Conservation (phyloP, 805 yeast species). For the Saccharomycopsis sp. region DNA sequence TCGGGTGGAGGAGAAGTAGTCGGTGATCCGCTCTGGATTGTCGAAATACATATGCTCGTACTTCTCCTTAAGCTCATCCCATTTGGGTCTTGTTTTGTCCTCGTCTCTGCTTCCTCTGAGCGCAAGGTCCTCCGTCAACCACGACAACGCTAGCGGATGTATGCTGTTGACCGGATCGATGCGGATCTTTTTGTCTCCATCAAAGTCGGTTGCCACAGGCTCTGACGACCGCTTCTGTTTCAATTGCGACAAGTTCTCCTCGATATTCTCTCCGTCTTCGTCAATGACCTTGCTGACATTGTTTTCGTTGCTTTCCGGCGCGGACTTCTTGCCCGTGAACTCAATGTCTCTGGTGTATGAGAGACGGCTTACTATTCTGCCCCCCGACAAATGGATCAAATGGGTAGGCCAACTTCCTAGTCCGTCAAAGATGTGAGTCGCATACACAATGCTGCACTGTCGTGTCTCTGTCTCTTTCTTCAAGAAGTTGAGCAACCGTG, state of each 20-base stretch:
- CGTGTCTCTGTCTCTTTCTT: slow-evolving; percentile 65
- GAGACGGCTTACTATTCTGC: slow-evolving; percentile 39
- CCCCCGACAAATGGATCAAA: slow-evolving; percentile 69
- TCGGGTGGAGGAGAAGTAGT: slow-evolving; percentile 48
- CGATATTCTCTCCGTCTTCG: slow-evolving; percentile 23
- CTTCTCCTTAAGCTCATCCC: slow-evolving; percentile 46
- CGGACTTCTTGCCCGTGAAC: slow-evolving; percentile 21
- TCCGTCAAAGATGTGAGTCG: slow-evolving; percentile 97
- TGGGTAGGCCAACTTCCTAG: slow-evolving; percentile 83
- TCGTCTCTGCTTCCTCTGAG: slow-evolving; percentile 33
- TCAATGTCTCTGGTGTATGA: slow-evolving; percentile 30
- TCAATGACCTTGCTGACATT: not conserved
- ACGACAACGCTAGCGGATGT: slow-evolving; percentile 66
- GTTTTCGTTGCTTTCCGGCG: not conserved
- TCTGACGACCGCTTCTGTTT: slow-evolving; percentile 17
- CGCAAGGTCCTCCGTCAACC: slow-evolving; percentile 52
- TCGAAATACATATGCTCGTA: slow-evolving; percentile 39
- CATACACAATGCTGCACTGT: slow-evolving; percentile 74
- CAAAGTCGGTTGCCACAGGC: slow-evolving; percentile 24
- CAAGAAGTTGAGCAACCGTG: slow-evolving; percentile 63
- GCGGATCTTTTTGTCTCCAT: slow-evolving; percentile 27
- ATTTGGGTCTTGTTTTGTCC: slow-evolving; percentile 54
- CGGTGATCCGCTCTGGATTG: slow-evolving; percentile 36
- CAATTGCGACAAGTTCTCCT: slow-evolving; percentile 21
- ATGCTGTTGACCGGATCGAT: slow-evolving; percentile 45